These are phyloP conservation scores for Trapa incisa DNA, from an alignment of 345 rosid genomes.

Conservation along the genomic window DNA sequence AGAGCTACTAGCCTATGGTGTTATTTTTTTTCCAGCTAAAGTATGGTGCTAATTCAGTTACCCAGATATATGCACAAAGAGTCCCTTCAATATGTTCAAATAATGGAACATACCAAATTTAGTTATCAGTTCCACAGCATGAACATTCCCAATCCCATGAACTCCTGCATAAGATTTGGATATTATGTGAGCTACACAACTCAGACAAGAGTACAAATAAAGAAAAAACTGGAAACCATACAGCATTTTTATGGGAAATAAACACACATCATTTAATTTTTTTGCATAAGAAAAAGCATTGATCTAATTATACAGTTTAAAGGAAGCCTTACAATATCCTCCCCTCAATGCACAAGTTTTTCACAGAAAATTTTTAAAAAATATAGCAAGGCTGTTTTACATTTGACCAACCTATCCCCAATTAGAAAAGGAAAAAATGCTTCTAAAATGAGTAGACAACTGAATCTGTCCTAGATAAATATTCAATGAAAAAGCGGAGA, in stretches of 20 bases:
- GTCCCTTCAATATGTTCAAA: not conserved
- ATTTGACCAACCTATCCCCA: not conserved
- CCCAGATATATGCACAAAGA: not conserved
- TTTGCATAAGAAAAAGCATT: not conserved
- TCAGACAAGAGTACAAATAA: not conserved
- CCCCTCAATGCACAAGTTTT: not conserved
- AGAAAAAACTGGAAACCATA: not conserved
- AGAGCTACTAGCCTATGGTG: not conserved
- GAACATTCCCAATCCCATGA: slow-evolving; percentile 68
- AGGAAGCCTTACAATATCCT: not conserved
- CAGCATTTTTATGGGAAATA: not conserved
- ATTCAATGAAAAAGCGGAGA: not conserved
- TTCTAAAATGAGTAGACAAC: not conserved
- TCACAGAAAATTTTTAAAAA: not conserved
- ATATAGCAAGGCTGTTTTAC: not conserved
- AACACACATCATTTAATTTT: not conserved
- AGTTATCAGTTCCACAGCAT: slow-evolving; percentile 59
- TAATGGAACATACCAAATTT: slow-evolving; percentile 51
- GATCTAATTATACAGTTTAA: not conserved
- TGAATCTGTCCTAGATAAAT: not conserved
- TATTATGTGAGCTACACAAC: slow-evolving; percentile 5
- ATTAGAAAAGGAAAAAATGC: not conserved
- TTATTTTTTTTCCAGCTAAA: not conserved
- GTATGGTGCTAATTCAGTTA: not conserved
- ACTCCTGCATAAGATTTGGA: slow-evolving; percentile 48